These are phyloP conservation scores for Epichloe aotearoae DNA, from an alignment of 2,329 filamentous ascomycete species.

Conservation along the genomic window DNA sequence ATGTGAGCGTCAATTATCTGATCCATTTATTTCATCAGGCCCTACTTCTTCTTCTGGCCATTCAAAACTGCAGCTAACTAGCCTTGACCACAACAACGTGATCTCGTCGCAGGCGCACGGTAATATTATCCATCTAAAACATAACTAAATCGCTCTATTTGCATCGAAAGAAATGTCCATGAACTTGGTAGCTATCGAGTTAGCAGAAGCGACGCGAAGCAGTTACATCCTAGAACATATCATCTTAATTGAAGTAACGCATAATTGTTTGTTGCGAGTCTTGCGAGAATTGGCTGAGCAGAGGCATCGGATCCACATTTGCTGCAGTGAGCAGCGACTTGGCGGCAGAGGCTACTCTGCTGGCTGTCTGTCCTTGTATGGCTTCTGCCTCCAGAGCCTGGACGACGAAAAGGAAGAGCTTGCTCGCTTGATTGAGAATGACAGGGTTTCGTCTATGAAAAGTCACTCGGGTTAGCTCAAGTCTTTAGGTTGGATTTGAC, in stretches of 20 bases:
- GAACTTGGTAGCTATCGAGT: background rate
- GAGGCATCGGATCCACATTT: constrained; percentile 59
- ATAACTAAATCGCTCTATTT: background rate
- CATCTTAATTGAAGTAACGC: constrained; percentile 55
- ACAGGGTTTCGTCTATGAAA: constrained; percentile 64
- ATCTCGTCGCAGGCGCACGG: background rate
- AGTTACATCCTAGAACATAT: background rate
- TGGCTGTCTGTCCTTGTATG: constrained; percentile 70
- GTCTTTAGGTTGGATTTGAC: background rate
- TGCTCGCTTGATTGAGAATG: constrained; percentile 62
- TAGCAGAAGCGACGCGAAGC: background rate
- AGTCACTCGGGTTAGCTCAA: constrained; percentile 14
- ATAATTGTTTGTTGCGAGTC: constrained; percentile 73
- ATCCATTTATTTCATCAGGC: background rate
- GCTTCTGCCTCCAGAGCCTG: constrained; percentile 87
- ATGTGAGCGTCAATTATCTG: too few relatives aligned
- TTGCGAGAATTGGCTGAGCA: constrained; percentile 61
- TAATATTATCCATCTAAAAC: background rate
- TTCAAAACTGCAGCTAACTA: background rate
- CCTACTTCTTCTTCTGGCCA: background rate
- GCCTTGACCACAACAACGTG: background rate
- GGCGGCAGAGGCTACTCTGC: constrained; percentile 61
- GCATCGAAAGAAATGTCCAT: background rate
- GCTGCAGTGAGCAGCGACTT: constrained; percentile 66
- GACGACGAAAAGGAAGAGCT: constrained; percentile 73